Evolutionary conservation across 306 rosid genomes (phyloP), one percentile per base, ranked within the genome.

Genomic region (Quercus robur): DNA sequence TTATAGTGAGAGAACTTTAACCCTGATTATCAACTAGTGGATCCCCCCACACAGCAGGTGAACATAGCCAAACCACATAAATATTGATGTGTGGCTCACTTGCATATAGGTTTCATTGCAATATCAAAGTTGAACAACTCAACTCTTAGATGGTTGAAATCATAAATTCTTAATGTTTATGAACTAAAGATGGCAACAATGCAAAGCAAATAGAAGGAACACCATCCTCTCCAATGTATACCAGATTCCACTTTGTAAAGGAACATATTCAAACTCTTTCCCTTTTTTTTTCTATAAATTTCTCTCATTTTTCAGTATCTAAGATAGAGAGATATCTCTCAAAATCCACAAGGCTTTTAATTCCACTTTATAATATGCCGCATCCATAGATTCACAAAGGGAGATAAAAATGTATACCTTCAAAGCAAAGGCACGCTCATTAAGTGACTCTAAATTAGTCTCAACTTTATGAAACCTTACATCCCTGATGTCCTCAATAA

Each of bases 381-480:
- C 9, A 76, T 64, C 28, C 77, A 71, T 30, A 19, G 38, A 68
- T 54, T 59, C 56, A 56, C 56, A 13, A 68, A 79, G 46, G 70
- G 49, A 38, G 25, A 70, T 56, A 52, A 75, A 72, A 12, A 73
- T 11, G 64, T 63, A 69, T 90, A 96, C 99, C 98, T 87, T 91
- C 49, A 96, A 98, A 49, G 99, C 98, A 76, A 96, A 78, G 78
- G 98, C 89, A 19, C 96, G 94, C 52, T 94, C 97, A 86, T 85
- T 94, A 56, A 96, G 90, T 49, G 93, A 87, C 84, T 90, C 98
- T 81, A 96, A 89, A 80, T 94, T 93, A 52, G 92, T 90, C 85
- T 93, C 94, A 33, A 93, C 93, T 85, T 95, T 95, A 84, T 91
- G 98, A 86, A 95, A 95, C 88, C 99, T 85, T 63, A 91, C 97